Base-by-base conservation (phyloP, 2,329 filamentous ascomycete genomes). In the Graphilbum ipis-grandicollis region DNA sequence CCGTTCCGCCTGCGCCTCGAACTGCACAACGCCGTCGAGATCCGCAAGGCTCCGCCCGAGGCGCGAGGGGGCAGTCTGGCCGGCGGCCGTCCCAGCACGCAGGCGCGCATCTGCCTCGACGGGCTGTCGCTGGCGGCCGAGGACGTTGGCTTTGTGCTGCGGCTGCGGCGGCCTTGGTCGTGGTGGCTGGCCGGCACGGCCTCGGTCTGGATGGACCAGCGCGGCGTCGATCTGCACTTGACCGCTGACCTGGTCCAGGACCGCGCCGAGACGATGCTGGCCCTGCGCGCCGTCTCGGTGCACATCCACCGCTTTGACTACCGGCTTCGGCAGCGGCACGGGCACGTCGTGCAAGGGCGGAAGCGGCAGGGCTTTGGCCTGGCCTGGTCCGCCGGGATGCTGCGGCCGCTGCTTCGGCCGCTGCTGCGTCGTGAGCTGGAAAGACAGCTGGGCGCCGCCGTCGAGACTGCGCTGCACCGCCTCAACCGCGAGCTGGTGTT, bases 141-240 rank as follows among this genome's bases (percentile, higher is more conserved):
- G 19, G 85, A 94, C 43, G 65, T 96, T 23, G 88, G 88, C 19
- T 96, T 86, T 59, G 92, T 86, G 74, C 61, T 94, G 23, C 79
- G 80, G 9, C 67, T 81, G 0, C 86, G 90, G 52, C n/a, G n/a
- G n/a, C n/a, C n/a, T n/a, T n/a, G n/a, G n/a, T n/a, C n/a, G n/a
- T n/a, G n/a, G n/a, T n/a, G n/a, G 73, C 75, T 13, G 76, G 82
- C 2, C 31, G 88, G 88, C 4, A 80, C 94, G 34, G 83, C 80
- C 5, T 83, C 79, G 22, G 85, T 96, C 55, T 71, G 73, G 32
- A 71, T 96, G 5, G 88, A 94, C 53, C 75, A 88, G 46, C 72
- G 81, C 17, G 88, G 88, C 15, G 74, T 94, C 40, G 88, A 94
- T 52, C 71, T 96, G 35, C 74, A 81, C 21, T 59, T 94, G 6